These are phyloP conservation scores for Diatrype stigma DNA, from an alignment of 2,329 filamentous ascomycete genomes.

Conservation along the genomic window DNA sequence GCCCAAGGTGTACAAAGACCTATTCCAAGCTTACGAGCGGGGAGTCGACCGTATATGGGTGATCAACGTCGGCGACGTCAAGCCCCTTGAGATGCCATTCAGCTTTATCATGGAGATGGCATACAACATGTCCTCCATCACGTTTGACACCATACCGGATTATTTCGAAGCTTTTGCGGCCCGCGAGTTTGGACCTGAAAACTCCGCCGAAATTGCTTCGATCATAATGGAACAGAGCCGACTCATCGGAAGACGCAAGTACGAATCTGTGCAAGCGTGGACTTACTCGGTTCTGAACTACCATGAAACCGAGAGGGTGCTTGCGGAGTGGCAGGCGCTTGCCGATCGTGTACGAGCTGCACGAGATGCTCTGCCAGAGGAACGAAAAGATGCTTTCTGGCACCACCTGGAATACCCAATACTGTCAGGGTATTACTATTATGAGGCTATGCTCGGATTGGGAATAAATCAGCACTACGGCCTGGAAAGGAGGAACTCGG, in stretches of 20 bases:
- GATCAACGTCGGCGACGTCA: slow-evolving; percentile 64
- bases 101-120: slow-evolving; percentile 35
- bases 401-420: slow-evolving; percentile 59
- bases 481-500: slow-evolving; percentile 50
- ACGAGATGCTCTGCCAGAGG: slow-evolving; percentile 36
- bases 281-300: slow-evolving; percentile 58
- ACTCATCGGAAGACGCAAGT: slow-evolving; percentile 49
- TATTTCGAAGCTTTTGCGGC: slow-evolving; percentile 45
- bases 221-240: slow-evolving; percentile 50
- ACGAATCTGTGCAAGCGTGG: slow-evolving; percentile 53
- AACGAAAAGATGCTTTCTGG: slow-evolving; percentile 51
- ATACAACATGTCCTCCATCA: slow-evolving; percentile 48
- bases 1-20: slow-evolving; percentile 33
- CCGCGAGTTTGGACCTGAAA: slow-evolving; percentile 45
- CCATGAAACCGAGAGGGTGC: slow-evolving; percentile 51
- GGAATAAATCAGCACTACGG: slow-evolving; percentile 51
- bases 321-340: slow-evolving; percentile 49
- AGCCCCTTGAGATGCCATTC: slow-evolving; percentile 41
- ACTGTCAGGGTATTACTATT: slow-evolving; percentile 50
- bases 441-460: slow-evolving; percentile 43
- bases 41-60: slow-evolving; percentile 61
- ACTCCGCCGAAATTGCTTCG: slow-evolving; percentile 41
- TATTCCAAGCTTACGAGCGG: slow-evolving; percentile 56
- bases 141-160: slow-evolving; percentile 29
- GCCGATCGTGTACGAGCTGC: slow-evolving; percentile 40